phyloP scores from a whole-genome alignment of 495 filamentous ascomycete species.

The Aspergillus baeticus region DNA sequence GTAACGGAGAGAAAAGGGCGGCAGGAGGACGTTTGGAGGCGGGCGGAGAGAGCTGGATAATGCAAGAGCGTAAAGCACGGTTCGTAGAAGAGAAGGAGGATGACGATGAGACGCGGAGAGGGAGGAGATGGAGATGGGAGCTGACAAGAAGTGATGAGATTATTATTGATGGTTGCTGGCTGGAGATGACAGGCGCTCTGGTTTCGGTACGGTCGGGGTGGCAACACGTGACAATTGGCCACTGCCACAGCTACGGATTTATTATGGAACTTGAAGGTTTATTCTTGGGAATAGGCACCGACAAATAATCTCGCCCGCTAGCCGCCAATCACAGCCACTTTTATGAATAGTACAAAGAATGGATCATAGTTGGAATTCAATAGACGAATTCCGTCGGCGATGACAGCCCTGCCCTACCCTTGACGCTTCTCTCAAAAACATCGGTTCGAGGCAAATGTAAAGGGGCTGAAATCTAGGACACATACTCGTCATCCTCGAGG shows the following conservation, averaged over 20 bases:
- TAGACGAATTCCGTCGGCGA: not conserved
- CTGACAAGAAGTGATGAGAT: conserved; percentile 39
- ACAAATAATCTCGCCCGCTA: conserved; percentile 4
- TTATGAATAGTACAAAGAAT: conserved; percentile 9
- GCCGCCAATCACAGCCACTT: conserved; percentile 4
- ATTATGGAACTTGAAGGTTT: not conserved
- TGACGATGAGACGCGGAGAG: conserved; percentile 9
- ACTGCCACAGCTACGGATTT: not conserved
- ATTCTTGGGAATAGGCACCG: conserved; percentile 16
- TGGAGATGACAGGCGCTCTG: conserved; percentile 20
- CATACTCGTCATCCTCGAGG: not conserved
- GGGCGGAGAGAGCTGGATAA: not conserved
- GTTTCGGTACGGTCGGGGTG: conserved; percentile 30
- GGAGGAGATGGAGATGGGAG: conserved; percentile 21
- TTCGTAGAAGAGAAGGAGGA: conserved; percentile 3
- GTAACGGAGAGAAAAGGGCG: conserved; percentile 9
- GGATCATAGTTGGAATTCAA: conserved; percentile 3
- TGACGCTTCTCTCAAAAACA: not conserved
- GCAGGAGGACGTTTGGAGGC: not conserved
- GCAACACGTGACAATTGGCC: conserved; percentile 26
- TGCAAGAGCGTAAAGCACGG: not conserved
- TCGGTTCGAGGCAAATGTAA: not conserved
- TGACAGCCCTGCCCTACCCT: not conserved
- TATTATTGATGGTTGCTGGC: conserved; percentile 1
- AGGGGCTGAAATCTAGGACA: not conserved